Evolutionary conservation across 805 yeast genomes (phyloP), one percentile per base, ranked within the genome.

Genomic region (Hanseniaspora thailandica): DNA sequence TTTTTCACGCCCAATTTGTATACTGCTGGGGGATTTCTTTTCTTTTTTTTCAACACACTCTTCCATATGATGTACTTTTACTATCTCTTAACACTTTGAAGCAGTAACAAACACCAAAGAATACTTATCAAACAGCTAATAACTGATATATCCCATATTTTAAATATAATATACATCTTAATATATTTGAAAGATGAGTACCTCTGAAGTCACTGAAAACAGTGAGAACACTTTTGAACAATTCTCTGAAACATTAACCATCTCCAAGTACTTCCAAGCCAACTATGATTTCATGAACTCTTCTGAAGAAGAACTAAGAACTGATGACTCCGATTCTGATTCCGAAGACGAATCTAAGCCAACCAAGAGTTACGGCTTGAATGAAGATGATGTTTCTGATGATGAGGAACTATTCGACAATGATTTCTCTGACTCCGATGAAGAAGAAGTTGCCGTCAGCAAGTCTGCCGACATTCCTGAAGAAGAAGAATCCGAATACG

Each of bases 191-290:
- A 45, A 26, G 15, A 48, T 48, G 52, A 48, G 52, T 25, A 23
- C 33, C 31, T 19, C 45, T 40, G 52, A 48, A 22, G 15, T 31
- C 12, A 31, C 36, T 19, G 31, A 28, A 12, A 28, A 34, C 33
- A 25, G 10, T 26, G 43, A 41, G 10, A 25, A 22, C n/a, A 22
- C 35, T 28, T 26, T 22, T 19, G 47, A 49, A 34, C 30, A 49
- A 25, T 33, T 22, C 15, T 36, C 25, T 15, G 47, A 49, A 20
- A 13, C 36, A 7, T 34, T 49, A 41, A 67, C 52, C 57, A 88
- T 88, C 95, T 87, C 97, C 62, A 85, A 95, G 72, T 90, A 93
- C 78, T 93, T 93, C 74, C 80, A 81, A 53, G 70, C 80, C 46
- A 68, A 71, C 55, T 70, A 72, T 55, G 70, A 66, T 34, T 70